Conservation (phyloP, 805 yeast species). For the Ogataea methanolica region DNA sequence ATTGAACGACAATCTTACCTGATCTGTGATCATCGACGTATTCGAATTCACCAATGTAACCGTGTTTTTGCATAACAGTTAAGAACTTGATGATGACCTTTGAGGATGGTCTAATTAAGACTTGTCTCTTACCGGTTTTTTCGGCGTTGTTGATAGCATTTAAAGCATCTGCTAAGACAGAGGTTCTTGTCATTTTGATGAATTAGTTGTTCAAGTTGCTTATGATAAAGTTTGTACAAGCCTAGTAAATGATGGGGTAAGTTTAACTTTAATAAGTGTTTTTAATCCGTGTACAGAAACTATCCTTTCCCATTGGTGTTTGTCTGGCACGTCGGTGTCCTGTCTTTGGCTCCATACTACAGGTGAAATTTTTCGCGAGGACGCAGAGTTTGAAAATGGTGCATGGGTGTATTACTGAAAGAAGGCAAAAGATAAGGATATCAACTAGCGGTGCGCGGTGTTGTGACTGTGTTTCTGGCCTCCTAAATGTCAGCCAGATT, state of each 20-base stretch:
- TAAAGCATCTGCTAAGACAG: constrained; percentile 97
- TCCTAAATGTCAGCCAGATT: neutral
- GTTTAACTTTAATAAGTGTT: no score
- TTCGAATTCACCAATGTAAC: constrained; percentile 97
- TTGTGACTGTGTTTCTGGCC: constrained; percentile 4
- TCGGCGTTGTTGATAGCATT: constrained; percentile 98
- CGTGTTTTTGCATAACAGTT: constrained; percentile 96
- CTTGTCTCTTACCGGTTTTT: constrained; percentile 99
- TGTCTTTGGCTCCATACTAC: no score
- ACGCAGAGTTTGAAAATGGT: constrained; percentile 1
- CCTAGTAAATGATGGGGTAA: no score
- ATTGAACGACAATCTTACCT: constrained; percentile 93
- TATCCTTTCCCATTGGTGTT: no score
- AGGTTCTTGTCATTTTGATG: constrained; percentile 89
- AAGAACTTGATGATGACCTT: constrained; percentile 97
- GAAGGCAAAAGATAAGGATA: neutral
- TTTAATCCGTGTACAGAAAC: no score
- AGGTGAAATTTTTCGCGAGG: no score
- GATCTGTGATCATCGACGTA: constrained; percentile 99
- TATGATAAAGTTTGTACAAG: no score
- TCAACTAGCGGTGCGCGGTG: constrained; percentile 1
- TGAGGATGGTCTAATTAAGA: constrained; percentile 95
- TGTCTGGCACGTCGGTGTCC: no score
- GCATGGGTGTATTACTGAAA: constrained; percentile 1
- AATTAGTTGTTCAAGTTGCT: neutral